These are phyloP conservation scores for Hyphodiscus hymeniophilus DNA, from an alignment of 495 filamentous ascomycete genomes.

Conservation along the genomic window DNA sequence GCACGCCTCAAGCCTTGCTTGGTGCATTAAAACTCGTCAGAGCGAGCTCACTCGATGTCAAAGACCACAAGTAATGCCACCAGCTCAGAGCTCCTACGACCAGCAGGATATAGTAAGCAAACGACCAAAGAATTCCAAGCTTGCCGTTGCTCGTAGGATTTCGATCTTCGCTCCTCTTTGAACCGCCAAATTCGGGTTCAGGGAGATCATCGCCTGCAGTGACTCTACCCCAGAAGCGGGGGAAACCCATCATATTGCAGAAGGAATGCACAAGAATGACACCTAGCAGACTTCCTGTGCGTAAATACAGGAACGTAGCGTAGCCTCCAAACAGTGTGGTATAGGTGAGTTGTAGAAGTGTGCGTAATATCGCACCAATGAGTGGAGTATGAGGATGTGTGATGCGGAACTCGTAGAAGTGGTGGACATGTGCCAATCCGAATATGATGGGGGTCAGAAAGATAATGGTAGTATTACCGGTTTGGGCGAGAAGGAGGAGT, in stretches of 20 bases:
- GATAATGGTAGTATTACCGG: slow-evolving; percentile 50
- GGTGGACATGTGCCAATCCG: slow-evolving; percentile 90
- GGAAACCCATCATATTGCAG: slow-evolving; percentile 88
- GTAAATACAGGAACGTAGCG: slow-evolving; percentile 82
- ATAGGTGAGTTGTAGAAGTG: slow-evolving; percentile 80
- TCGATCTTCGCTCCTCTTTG: slow-evolving; percentile 12
- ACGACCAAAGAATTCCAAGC: slow-evolving; percentile 53
- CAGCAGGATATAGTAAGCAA: slow-evolving; percentile 69
- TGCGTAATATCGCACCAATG: slow-evolving; percentile 52
- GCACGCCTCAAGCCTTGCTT: too few relatives aligned
- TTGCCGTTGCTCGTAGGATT: not conserved
- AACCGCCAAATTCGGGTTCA: slow-evolving; percentile 13
- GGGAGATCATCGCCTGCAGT: slow-evolving; percentile 20
- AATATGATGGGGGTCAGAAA: slow-evolving; percentile 84
- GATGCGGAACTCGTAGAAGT: slow-evolving; percentile 89
- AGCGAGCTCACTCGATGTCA: slow-evolving; percentile 55
- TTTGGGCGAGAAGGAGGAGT: slow-evolving; percentile 67
- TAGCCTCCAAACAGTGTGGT: slow-evolving; percentile 91
- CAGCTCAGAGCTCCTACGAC: slow-evolving; percentile 64
- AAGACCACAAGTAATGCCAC: slow-evolving; percentile 56
- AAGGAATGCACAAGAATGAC: slow-evolving; percentile 74
- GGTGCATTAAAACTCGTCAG: slow-evolving; percentile 39
- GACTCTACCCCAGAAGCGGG: slow-evolving; percentile 76
- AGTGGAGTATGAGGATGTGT: slow-evolving; percentile 64
- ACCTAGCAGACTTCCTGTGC: slow-evolving; percentile 70